Base-by-base conservation (phyloP, 139 green algal species). In the Dunaliella sp. region DNA sequence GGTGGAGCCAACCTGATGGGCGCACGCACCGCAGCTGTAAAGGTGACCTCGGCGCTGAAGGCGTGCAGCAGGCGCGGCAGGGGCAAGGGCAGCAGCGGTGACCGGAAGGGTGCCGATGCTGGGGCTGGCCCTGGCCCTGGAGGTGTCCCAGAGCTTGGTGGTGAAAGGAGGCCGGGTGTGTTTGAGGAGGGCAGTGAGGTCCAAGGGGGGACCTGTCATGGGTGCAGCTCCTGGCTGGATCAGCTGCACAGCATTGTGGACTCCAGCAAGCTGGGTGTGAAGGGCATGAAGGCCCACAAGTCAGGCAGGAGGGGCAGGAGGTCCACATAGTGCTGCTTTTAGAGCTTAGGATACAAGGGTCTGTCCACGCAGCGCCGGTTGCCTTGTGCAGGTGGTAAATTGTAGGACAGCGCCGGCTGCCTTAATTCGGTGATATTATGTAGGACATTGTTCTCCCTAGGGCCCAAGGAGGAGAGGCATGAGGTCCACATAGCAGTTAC, bases 1-100 rank as follows among this genome's bases (percentile, higher is more conserved):
- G 86, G 82, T 0, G 86, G 82, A 2, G 38, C 77, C 34, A 89
- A 89, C n/a, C 82, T 89, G n/a, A 78, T 73, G 30, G 82, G 86
- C 12, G 86, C 86, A 1, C 79, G 79, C 28, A 83, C 79, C 1
- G 79, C 79, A 31, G 79, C 79, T 26, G 79, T 83, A 7, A 65
- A 65, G 16, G 48, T 65, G 48, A 65, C 48, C 16, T 7, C 48
- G 7, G 48, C 48, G 16, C 48, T 65, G 7, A 65, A 65, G 48
- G 48, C 48, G 16, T 7, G 48, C 48, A 65, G 48, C 48, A 65
- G 48, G 7, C 7, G 7, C 48, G 16, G 7, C 48, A 65, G 48
- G 48, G 48, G 48, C 48, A 65, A 65, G 48, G 48, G 48, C 16
- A 16, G 48, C 48, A 65, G 48, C 48, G 48, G 48, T 65, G 48